Percentiles rank a stretch among this genome's conserved stretches.
Conservation (phyloP, 2,329 filamentous ascomycete species). For the Colletotrichum eleusines region DNA sequence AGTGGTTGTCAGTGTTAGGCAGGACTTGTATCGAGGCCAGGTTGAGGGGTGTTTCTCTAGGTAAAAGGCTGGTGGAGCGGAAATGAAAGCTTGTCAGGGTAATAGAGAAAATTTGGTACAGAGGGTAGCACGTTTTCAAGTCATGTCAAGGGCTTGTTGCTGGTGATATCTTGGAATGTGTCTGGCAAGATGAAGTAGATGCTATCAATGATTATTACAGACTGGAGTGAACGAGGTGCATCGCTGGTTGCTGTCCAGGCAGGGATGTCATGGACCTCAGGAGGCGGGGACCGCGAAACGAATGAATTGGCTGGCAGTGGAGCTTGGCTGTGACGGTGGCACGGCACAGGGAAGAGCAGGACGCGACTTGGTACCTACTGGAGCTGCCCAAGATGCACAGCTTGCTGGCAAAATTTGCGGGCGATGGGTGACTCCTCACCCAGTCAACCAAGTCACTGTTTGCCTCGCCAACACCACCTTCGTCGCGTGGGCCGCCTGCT, state of each 20-base stretch:
- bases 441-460: slow-evolving; percentile 30
- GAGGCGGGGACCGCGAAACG: slow-evolving; percentile 38
- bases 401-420: slow-evolving; percentile 23
- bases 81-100: accelerated
- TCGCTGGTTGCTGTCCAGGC: slow-evolving; percentile 25
- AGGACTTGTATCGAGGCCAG: background rate
- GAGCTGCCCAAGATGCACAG: slow-evolving; percentile 20
- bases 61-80: background rate
- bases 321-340: slow-evolving; percentile 32
- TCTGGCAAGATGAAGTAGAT: background rate
- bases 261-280: slow-evolving; percentile 32
- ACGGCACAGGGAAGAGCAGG: slow-evolving; percentile 1
- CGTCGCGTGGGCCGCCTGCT: slow-evolving; percentile 28
- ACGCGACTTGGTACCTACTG: slow-evolving; percentile 30
- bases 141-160: background rate
- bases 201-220: slow-evolving; percentile 51
- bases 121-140: accelerated
- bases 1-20: slow-evolving; percentile 38
- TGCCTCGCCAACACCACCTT: slow-evolving; percentile 21
- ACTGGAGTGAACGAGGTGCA: slow-evolving; percentile 47
- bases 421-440: slow-evolving; percentile 25
- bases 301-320: slow-evolving; percentile 47
- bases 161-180: background rate
- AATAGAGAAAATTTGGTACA: accelerated
- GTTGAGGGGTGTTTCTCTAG: background rate